Base-by-base conservation (phyloP, 331 rosid genomes). In the Prunus yedoensis region DNA sequence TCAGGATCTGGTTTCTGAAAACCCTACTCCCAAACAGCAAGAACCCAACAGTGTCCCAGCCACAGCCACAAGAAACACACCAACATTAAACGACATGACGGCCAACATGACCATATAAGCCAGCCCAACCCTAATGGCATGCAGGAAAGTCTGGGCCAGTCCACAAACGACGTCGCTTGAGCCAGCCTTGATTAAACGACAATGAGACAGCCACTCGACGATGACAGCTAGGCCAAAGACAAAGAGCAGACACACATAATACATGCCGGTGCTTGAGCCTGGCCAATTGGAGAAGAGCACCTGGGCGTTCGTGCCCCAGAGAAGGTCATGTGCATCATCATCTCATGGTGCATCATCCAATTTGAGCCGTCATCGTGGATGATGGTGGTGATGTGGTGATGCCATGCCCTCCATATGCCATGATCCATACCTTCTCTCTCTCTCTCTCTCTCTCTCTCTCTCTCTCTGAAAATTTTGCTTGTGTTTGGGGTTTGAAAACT, bases 261-360 rank as follows among this genome's bases (percentile, higher is more conserved):
- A 94, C 97, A 92, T 92, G 41, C 80, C 83, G 0, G 89, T 2
- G 56, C 79, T 71, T 0, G 68, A 82, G 3, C 86, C 96, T 0
- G 97, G 99, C 97, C 97, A 94, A 1, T 23, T 14, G 17, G 66
- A 0, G 88, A 92, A 92, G 52, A 94, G 86, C 47, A 94, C 77
- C 77, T 88, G 80, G 0, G 90, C 72, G 4, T 84, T 72, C 3
- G 78, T 78, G 8, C 99, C 99, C 97, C 97, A 94, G 71, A 84
- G 85, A 94, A 89, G 70, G 90, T 84, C 99, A 94, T 92, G 88
- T 94, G 99, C 96, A 83, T 85, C 95, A 79, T 91, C 89, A 81
- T 86, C 74, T 66, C 70, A 46, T 8, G 87, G 72, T 8, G 83
- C 28, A n/a, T 23, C 77, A 21, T 72, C 79, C 15, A 9, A 38